Percentiles rank a stretch among this genome's conserved stretches.
Conservation (phyloP, 2,329 filamentous ascomycete genomes). For the Stagonosporopsis chrysanthemi region DNA sequence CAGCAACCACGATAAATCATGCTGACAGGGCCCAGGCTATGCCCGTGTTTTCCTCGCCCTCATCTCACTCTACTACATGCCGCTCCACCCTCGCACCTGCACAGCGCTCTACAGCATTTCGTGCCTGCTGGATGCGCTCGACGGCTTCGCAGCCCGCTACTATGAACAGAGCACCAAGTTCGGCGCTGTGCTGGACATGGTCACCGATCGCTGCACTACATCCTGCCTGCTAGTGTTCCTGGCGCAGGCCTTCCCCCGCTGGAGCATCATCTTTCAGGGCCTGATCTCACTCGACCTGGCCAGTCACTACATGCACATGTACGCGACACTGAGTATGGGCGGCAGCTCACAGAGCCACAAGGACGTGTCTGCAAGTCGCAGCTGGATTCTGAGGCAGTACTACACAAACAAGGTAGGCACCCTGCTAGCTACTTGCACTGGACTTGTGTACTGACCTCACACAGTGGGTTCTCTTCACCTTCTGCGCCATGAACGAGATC, state of each 20-base stretch:
- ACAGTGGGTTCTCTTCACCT: conserved; percentile 87
- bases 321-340: conserved; percentile 88
- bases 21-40: conserved; percentile 52
- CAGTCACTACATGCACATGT: conserved; percentile 99
- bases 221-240: conserved; percentile 94
- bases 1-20: not conserved
- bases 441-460: conserved; percentile 22
- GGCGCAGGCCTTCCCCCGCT: conserved; percentile 91
- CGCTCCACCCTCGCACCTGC: conserved; percentile 94
- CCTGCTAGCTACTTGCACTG: not conserved
- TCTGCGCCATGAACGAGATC: conserved; percentile 89
- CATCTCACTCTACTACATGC: conserved; percentile 98
- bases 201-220: conserved; percentile 97
- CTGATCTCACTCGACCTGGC: conserved; percentile 92
- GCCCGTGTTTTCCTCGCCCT: conserved; percentile 68
- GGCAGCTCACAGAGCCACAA: conserved; percentile 85
- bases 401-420: conserved; percentile 90
- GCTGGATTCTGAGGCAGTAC: conserved; percentile 91
- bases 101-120: conserved; percentile 90
- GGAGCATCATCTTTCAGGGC: conserved; percentile 92
- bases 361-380: conserved; percentile 86
- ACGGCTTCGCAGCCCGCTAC: conserved; percentile 87
- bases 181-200: conserved; percentile 97
- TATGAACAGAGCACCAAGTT: conserved; percentile 94
- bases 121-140: conserved; percentile 92